phyloP scores from a whole-genome alignment of 371 early-diverging fungal species.

The Neoconidiobolus thromboides region DNA sequence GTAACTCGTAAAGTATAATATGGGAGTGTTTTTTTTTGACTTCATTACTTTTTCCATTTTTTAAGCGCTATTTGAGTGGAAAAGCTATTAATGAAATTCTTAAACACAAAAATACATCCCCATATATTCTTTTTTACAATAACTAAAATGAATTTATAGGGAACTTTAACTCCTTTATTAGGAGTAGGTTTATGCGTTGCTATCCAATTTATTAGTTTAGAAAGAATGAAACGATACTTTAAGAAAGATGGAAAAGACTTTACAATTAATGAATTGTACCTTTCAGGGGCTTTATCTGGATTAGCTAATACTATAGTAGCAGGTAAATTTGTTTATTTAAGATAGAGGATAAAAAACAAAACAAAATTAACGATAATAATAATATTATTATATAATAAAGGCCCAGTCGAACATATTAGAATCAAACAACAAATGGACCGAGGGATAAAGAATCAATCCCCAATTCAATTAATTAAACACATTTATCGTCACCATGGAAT shows the following conservation, averaged over 20 bases:
- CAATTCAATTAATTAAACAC: conserved; percentile 48
- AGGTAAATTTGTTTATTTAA: conserved; percentile 10
- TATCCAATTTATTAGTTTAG: conserved; percentile 55
- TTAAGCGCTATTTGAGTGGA: too few relatives aligned
- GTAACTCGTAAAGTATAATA: neutral
- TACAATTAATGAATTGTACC: conserved; percentile 33
- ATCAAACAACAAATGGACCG: conserved; percentile 59
- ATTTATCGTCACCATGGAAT: conserved; percentile 51
- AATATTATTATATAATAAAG: neutral
- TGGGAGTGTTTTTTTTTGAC: too few relatives aligned
- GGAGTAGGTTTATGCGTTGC: conserved; percentile 66
- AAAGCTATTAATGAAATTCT: too few relatives aligned
- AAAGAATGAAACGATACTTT: conserved; percentile 52
- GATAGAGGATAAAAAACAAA: neutral
- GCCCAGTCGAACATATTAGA: conserved; percentile 70
- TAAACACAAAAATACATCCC: too few relatives aligned
- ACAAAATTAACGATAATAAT: neutral
- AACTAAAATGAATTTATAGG: conserved; percentile 13
- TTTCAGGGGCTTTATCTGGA: conserved; percentile 64
- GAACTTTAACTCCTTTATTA: conserved; percentile 52
- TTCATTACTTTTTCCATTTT: too few relatives aligned
- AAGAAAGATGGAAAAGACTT: conserved; percentile 23
- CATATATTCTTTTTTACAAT: neutral
- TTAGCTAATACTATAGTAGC: conserved; percentile 60
- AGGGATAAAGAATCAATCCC: conserved; percentile 28